Evolutionary conservation across 140 eudicot species (phyloP).

Genomic region (Cichorium intybus): DNA sequence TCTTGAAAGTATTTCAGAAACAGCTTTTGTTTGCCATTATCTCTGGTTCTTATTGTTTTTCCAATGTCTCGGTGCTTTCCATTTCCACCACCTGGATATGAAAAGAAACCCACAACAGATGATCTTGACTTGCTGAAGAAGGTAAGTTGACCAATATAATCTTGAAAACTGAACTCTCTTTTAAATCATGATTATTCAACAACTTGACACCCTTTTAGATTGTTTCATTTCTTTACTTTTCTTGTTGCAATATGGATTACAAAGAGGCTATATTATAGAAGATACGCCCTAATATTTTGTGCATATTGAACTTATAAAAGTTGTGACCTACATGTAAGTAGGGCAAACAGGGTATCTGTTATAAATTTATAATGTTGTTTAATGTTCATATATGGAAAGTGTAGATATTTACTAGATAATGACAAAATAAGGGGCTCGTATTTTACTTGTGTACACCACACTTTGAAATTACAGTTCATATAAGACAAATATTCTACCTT

Average conservation of each 20-base stretch:
- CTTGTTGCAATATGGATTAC: slow-evolving; percentile 10
- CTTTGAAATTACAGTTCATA: slow-evolving; percentile 12
- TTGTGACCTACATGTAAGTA: slow-evolving; percentile 11
- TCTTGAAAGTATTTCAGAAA: slow-evolving; percentile 28
- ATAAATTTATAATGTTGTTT: slow-evolving; percentile 4
- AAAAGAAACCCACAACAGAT: slow-evolving; percentile 61
- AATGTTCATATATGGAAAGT: slow-evolving; percentile 12
- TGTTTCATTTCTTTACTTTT: neutral
- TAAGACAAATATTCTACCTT: neutral
- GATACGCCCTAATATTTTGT: slow-evolving; percentile 16
- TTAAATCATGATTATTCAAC: neutral
- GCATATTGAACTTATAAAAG: slow-evolving; percentile 11
- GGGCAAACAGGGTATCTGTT: neutral
- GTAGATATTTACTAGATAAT: slow-evolving; percentile 7
- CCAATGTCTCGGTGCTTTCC: slow-evolving; percentile 99
- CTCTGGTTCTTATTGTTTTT: slow-evolving; percentile 19
- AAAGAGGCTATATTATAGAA: neutral
- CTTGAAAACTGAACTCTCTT: slow-evolving; percentile 6
- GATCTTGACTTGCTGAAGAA: slow-evolving; percentile 62
- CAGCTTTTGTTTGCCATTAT: slow-evolving; percentile 27
- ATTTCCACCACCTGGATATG: slow-evolving; percentile 98
- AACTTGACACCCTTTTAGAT: slow-evolving; percentile 5
- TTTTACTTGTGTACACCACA: slow-evolving; percentile 6
- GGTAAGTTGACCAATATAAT: slow-evolving; percentile 36
- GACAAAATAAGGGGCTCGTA: neutral